phyloP scores from a whole-genome alignment of 2,329 filamentous ascomycete species.

The Trichoderma koningii region DNA sequence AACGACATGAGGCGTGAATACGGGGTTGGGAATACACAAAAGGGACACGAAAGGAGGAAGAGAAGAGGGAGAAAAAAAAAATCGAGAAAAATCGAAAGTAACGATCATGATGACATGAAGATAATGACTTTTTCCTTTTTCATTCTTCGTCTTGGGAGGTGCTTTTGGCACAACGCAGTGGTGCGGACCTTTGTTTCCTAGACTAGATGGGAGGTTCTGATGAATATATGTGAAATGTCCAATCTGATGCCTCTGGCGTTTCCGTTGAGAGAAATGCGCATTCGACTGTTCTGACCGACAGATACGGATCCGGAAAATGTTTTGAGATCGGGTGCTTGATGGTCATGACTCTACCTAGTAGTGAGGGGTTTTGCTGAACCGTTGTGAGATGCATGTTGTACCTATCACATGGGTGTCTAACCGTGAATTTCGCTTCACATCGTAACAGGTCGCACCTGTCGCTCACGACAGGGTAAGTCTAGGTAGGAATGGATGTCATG shows the following conservation, averaged over 20 bases:
- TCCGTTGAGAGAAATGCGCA: neutral
- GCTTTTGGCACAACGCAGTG: neutral
- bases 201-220: neutral
- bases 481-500: too few relatives aligned
- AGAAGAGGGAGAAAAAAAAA: neutral
- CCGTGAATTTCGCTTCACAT: too few relatives aligned
- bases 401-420: too few relatives aligned
- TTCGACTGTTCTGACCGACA: neutral
- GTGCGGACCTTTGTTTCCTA: neutral
- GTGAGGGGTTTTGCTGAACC: too few relatives aligned
- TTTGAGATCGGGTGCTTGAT: too few relatives aligned
- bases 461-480: too few relatives aligned
- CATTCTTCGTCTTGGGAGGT: neutral
- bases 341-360: too few relatives aligned
- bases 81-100: constrained; percentile 1
- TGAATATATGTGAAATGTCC: neutral
- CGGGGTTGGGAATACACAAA: neutral
- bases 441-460: too few relatives aligned
- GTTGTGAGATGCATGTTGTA: too few relatives aligned
- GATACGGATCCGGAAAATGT: neutral
- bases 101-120: constrained; percentile 26
- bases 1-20: constrained; percentile 6
- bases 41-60: neutral
- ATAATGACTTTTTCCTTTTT: constrained; percentile 10
- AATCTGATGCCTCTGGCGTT: too few relatives aligned